Evolutionary conservation across 2,329 filamentous ascomycete genomes (phyloP).

Genomic region (Fusarium sp.): DNA sequence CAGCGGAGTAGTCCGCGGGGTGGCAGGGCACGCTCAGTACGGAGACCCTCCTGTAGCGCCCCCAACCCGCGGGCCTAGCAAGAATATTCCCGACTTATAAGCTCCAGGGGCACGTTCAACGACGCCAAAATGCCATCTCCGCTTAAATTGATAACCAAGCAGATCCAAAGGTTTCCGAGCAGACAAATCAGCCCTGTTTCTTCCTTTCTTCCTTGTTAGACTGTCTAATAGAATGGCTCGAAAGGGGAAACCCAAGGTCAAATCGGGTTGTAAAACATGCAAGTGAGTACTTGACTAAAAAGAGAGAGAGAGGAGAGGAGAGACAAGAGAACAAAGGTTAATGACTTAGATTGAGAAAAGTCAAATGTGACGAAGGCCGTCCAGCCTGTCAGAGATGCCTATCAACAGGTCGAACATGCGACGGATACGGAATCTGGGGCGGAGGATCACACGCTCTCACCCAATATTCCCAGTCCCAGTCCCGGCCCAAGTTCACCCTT

Average conservation of each 20-base stretch:
- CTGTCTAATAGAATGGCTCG: not conserved
- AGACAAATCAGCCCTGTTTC: conserved; percentile 9
- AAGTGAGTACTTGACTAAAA: conserved; percentile 17
- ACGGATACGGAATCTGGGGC: conserved; percentile 35
- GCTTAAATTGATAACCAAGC: conserved; percentile 19
- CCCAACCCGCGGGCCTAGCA: not conserved
- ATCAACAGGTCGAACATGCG: conserved; percentile 28
- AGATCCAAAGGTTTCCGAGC: conserved; percentile 32
- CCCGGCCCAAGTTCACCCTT: not conserved
- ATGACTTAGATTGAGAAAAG: conserved; percentile 22
- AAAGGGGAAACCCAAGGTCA: conserved; percentile 28
- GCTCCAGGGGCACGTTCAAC: not conserved
- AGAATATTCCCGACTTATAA: conserved; percentile 17
- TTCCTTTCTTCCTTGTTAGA: not conserved
- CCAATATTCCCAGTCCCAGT: not conserved
- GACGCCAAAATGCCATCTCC: not conserved
- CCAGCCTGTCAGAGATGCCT: conserved; percentile 28
- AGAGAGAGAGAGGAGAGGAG: no score
- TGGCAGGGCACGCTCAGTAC: not conserved
- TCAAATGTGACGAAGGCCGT: conserved; percentile 30
- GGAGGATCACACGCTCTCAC: conserved; percentile 17
- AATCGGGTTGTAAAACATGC: conserved; percentile 33
- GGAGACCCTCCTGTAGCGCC: not conserved
- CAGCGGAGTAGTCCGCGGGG: conserved; percentile 14
- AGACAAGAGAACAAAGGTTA: not conserved